Evolutionary conservation across 805 yeast species (phyloP), one percentile per base, ranked within the genome.

Genomic region (Lipomyces japonicus): DNA sequence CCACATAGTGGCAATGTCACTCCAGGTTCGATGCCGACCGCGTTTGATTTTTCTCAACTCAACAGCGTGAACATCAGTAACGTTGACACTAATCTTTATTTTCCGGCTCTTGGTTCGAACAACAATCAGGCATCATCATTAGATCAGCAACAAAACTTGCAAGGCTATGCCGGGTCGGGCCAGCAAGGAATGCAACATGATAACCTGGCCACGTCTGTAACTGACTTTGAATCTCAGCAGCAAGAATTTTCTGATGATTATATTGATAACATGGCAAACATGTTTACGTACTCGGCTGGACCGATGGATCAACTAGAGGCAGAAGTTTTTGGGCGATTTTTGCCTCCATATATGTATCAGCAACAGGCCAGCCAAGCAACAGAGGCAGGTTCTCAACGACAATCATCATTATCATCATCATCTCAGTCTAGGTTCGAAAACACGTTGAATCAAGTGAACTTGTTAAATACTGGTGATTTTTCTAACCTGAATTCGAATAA

Each of bases 291-390:
- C 60, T 75, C 85, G 53, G 87, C 93, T 1, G 93, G 95, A 3
- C 82, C 86, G 38, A 84, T 88, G 74, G 95, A 88, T 65, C 85
- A 83, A 58, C 68, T 88, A 41, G 96, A 88, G 64, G 79, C 86
- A 62, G 90, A 86, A 62, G 75, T 88, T 18, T 88, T 88, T 71
- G 96, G 96, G 1, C 71, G 86, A 35, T 82, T 84, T 56, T 64
- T 86, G 42, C 95, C 95, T 2, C 93, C 95, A 2, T 86, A 85
- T 63, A 86, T 86, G 95, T 72, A 81, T 16, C 40, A 7, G 44
- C 25, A 16, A 4, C 12, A 5, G 38, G 6, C 38, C 5, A 7
- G 7, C 12, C 24, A 16, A 4, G 16, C 6, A 9, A 37, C 14
- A n/a, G 14, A 12, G 12, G n/a, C 34, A 30, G n/a, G 34, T 30